phyloP scores from a whole-genome alignment of 1,284 basidiomycete genomes.

The Testicularia cyperi region DNA sequence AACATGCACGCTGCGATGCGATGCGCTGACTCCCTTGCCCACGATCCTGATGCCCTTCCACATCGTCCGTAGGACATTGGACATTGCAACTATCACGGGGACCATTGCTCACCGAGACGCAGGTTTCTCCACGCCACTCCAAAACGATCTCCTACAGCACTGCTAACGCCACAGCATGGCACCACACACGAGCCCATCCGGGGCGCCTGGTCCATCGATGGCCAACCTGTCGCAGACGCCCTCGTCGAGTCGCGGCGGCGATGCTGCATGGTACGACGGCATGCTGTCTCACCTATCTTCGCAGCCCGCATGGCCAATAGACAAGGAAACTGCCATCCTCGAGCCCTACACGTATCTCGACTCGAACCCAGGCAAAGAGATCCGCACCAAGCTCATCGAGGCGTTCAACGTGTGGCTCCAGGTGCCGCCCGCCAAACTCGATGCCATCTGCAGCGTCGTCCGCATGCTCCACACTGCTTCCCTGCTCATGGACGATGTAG shows the following conservation, averaged over 20 bases:
- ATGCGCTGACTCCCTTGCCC: too few relatives aligned
- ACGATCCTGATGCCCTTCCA: too few relatives aligned
- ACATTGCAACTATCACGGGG: too few relatives aligned
- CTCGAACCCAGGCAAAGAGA: conserved; percentile 87
- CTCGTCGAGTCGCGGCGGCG: conserved; percentile 13
- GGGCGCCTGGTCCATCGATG: conserved; percentile 18
- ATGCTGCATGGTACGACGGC: conserved; percentile 53
- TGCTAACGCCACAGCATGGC: not conserved
- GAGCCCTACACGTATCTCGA: conserved; percentile 89
- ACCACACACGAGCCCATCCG: too few relatives aligned
- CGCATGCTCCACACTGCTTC: conserved; percentile 93
- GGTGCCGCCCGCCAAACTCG: conserved; percentile 73
- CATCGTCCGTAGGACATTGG: too few relatives aligned
- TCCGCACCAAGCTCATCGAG: conserved; percentile 82
- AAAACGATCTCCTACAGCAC: not conserved
- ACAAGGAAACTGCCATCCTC: conserved; percentile 62
- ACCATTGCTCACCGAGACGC: too few relatives aligned
- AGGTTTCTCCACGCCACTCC: conserved; percentile 1
- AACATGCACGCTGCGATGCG: too few relatives aligned
- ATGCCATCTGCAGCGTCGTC: conserved; percentile 76
- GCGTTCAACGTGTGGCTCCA: conserved; percentile 93
- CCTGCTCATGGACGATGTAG: conserved; percentile 93
- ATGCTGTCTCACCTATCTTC: conserved; percentile 49
- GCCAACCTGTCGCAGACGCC: conserved; percentile 40
- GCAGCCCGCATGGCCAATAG: conserved; percentile 59